A percentile compares a stretch with the other conserved stretches of the same genome.
Conservation (phyloP, 176 grass and related monocot genomes). For the Elaeis guineensis region DNA sequence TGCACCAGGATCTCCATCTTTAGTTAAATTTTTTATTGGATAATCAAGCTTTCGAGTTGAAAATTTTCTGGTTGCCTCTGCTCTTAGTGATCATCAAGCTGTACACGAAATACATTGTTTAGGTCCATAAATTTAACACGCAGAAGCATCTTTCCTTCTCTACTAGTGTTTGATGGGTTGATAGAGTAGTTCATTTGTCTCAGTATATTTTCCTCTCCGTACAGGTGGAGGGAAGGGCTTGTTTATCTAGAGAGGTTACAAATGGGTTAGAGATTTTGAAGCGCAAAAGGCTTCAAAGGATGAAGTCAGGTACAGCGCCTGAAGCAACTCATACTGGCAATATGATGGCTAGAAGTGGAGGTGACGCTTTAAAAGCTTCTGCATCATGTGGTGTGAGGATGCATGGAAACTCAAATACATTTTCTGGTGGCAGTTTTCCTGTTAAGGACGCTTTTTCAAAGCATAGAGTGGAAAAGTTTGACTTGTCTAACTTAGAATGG, state of each 20-base stretch:
- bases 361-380: conserved; percentile 48
- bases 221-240: conserved; percentile 70
- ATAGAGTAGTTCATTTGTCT: not conserved
- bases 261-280: conserved; percentile 55
- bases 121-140: too few species aligned
- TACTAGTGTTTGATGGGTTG: too few species aligned
- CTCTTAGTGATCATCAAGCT: too few species aligned
- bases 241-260: conserved; percentile 40
- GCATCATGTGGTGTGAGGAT: conserved; percentile 51
- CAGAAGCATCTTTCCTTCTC: too few species aligned
- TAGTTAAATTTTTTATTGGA: too few species aligned
- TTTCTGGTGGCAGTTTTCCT: conserved; percentile 15
- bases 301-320: conserved; percentile 32
- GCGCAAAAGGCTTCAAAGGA: conserved; percentile 40
- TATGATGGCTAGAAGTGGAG: conserved; percentile 49
- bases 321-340: conserved; percentile 9
- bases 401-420: conserved; percentile 19
- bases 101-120: too few species aligned
- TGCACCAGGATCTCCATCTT: too few species aligned
- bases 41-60: too few species aligned
- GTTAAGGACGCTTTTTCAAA: conserved; percentile 60
- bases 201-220: conserved; percentile 9
- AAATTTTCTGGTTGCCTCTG: too few species aligned
- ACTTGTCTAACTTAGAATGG: conserved; percentile 80
- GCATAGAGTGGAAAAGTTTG: conserved; percentile 59